phyloP scores from a whole-genome alignment of 1,284 basidiomycete species.

The Puccinia triticina region DNA sequence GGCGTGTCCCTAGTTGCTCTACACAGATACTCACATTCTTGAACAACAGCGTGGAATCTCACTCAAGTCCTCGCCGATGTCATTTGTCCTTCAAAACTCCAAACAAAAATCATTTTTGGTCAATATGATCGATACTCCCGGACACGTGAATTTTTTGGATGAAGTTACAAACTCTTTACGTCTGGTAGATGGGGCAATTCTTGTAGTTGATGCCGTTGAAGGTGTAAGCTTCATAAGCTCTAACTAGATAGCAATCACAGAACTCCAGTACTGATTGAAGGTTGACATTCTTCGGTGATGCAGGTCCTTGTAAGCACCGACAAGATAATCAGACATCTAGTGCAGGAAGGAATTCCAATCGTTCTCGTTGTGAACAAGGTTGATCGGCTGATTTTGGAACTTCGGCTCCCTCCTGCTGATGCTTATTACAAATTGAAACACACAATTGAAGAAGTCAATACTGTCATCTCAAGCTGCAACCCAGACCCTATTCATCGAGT shows the following conservation, averaged over 20 bases:
- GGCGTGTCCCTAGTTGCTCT: constrained; percentile 68
- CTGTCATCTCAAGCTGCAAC: constrained; percentile 86
- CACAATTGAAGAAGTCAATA: constrained; percentile 97
- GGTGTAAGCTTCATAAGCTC: constrained; percentile 67
- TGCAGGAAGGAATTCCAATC: constrained; percentile 86
- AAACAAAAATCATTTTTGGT: constrained; percentile 88
- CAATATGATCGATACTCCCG: constrained; percentile 95
- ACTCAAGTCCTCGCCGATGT: constrained; percentile 95
- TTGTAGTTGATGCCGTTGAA: constrained; percentile 95
- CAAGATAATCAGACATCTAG: constrained; percentile 78
- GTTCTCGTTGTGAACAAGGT: constrained; percentile 97
- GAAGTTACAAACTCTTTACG: constrained; percentile 88
- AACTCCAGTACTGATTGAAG: constrained; percentile 37
- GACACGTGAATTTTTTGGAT: constrained; percentile 96
- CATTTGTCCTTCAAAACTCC: constrained; percentile 82
- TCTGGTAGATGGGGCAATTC: constrained; percentile 85
- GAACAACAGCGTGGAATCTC: constrained; percentile 88
- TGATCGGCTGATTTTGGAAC: constrained; percentile 92
- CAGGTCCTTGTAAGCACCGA: constrained; percentile 89
- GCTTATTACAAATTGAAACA: constrained; percentile 99
- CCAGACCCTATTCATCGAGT: constrained; percentile 82
- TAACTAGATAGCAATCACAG: constrained; percentile 2
- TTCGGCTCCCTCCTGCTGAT: constrained; percentile 91
- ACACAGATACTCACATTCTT: constrained; percentile 91
- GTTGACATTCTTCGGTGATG: constrained; percentile 36